phyloP scores from a whole-genome alignment of 2,329 filamentous ascomycete genomes.

The Hymenoscyphus linearis region DNA sequence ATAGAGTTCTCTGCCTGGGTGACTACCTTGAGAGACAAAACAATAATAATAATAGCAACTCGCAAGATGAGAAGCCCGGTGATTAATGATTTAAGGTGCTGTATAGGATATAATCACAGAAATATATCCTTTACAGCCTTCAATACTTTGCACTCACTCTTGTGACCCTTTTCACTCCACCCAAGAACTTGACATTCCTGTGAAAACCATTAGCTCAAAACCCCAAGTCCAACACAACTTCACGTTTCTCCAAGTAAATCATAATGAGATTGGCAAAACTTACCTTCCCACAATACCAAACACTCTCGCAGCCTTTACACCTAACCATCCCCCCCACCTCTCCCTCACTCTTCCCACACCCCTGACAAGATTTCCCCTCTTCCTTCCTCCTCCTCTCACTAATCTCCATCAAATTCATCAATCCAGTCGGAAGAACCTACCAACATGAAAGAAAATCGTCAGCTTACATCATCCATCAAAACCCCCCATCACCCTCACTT shows the following conservation, averaged over 20 bases:
- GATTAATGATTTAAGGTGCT: background rate
- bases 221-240: background rate
- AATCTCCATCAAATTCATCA: conserved; percentile 21
- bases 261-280: conserved; percentile 2
- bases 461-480: background rate
- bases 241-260: background rate
- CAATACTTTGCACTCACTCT: conserved; percentile 27
- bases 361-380: conserved; percentile 18
- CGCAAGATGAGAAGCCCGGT: background rate
- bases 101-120: background rate
- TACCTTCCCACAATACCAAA: conserved; percentile 31
- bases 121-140: conserved; percentile 14
- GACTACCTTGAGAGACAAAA: background rate
- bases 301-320: conserved; percentile 26
- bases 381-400: background rate
- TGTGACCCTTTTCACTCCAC: conserved; percentile 27
- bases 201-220: background rate
- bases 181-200: conserved; percentile 27
- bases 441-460: background rate
- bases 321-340: conserved; percentile 14
- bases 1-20: background rate
- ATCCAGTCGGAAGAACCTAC: conserved; percentile 23
- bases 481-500: conserved; percentile 10
- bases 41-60: background rate
- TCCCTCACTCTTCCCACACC: conserved; percentile 17